phyloP scores from a whole-genome alignment of 2,329 filamentous ascomycete genomes.

The Colletotrichum sp. region DNA sequence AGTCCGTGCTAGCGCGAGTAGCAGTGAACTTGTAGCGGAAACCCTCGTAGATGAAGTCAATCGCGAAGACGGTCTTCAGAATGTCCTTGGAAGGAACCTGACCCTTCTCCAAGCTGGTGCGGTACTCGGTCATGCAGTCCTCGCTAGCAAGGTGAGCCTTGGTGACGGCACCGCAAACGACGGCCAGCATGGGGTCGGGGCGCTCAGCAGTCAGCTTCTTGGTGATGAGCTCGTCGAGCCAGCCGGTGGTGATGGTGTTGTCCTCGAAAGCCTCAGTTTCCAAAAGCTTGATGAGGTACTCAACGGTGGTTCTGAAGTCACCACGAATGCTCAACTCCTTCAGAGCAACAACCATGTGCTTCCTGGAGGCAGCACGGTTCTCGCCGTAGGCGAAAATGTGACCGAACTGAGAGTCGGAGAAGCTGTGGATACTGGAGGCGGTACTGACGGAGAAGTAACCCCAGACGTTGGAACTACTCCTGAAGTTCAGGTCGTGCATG shows the following conservation, averaged over 20 bases:
- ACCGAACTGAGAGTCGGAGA: conserved; percentile 98
- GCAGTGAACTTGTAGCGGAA: conserved; percentile 97
- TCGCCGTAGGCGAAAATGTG: conserved; percentile 99
- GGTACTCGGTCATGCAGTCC: conserved; percentile 85
- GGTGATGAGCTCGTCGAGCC: conserved; percentile 97
- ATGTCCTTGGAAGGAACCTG: conserved; percentile 97
- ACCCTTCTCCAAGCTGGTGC: conserved; percentile 89
- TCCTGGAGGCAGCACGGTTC: conserved; percentile 92
- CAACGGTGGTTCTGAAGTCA: conserved; percentile 98
- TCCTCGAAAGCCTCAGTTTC: conserved; percentile 98
- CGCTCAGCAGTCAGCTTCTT: conserved; percentile 97
- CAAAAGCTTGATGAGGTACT: conserved; percentile 98
- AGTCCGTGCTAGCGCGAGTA: conserved; percentile 88
- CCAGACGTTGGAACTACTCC: conserved; percentile 98
- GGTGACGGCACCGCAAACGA: conserved; percentile 92
- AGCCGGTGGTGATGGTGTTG: conserved; percentile 98
- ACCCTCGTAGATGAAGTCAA: conserved; percentile 99
- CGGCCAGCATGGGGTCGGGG: conserved; percentile 90
- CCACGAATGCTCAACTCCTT: conserved; percentile 99
- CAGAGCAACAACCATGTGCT: conserved; percentile 98
- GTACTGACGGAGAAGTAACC: conserved; percentile 99
- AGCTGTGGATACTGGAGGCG: conserved; percentile 96
- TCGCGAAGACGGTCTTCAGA: conserved; percentile 94
- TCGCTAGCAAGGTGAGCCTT: conserved; percentile 97
- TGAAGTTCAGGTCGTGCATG: conserved; percentile 99